A percentile compares a stretch with the other conserved stretches of the same genome.
phyloP scores from a whole-genome alignment of 768 basidiomycete genomes.

The Panus rudis region DNA sequence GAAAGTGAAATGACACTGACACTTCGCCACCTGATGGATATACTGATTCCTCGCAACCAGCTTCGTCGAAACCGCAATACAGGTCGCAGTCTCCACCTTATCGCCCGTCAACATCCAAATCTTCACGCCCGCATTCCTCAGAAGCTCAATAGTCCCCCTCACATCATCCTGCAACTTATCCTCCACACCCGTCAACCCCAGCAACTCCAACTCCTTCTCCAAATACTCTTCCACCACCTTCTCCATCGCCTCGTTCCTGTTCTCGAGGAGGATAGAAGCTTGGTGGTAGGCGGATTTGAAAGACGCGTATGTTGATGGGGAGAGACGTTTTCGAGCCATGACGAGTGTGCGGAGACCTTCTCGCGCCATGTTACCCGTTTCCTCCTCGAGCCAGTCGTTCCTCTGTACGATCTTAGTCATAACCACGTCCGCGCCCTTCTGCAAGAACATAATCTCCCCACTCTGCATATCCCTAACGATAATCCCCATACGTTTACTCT shows the following conservation, averaged over 20 bases:
- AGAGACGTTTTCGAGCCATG: conserved; percentile 75
- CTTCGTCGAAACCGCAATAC: conserved; percentile 97
- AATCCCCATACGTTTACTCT: conserved; percentile 99
- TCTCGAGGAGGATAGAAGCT: conserved; percentile 75
- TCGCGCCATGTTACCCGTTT: conserved; percentile 96
- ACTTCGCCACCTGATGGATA: conserved; percentile 91
- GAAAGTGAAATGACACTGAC: conserved; percentile 37
- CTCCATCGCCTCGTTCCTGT: conserved; percentile 75
- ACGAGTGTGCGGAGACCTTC: conserved; percentile 95
- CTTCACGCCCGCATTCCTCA: conserved; percentile 94
- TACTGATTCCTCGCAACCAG: conserved; percentile 94
- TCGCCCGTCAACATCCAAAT: conserved; percentile 99
- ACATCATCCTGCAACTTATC: conserved; percentile 98
- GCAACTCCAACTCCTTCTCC: conserved; percentile 84
- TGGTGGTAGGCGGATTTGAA: conserved; percentile 69
- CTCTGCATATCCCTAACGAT: conserved; percentile 74
- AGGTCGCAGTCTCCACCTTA: conserved; percentile 97
- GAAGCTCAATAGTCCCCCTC: conserved; percentile 83
- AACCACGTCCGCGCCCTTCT: conserved; percentile 98
- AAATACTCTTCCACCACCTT: conserved; percentile 67
- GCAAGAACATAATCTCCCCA: conserved; percentile 81
- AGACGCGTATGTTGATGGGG: conserved; percentile 57
- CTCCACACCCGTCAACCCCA: conserved; percentile 97
- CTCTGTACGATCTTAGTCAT: conserved; percentile 93
- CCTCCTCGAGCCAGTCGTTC: conserved; percentile 99